Evolutionary conservation across 1,284 basidiomycete species (phyloP), one percentile per base, ranked within the genome.

Genomic region (Ganoderma lingzhi): DNA sequence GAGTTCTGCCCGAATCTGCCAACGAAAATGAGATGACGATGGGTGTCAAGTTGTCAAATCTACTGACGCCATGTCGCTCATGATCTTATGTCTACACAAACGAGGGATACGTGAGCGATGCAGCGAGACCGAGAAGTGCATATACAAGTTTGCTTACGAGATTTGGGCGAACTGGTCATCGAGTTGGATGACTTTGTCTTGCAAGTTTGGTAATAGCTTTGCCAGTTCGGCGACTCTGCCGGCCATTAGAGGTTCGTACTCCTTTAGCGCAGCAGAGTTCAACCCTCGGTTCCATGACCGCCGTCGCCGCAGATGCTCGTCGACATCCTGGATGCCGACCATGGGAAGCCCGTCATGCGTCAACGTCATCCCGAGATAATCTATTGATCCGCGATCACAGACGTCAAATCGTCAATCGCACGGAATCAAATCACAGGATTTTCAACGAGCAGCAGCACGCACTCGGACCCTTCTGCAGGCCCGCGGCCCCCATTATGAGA

Each of bases 1-100:
- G 63, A 58, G 32, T 39, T 51, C 17, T 51, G 53, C 14, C 63
- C 63, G 23, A 42, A 62, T 65, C 86, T 64, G 81, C 83, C 82
- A 37, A 83, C 75, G 3, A 78, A 82, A 12, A 85, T 86, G 86
- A 44, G 87, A 17, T 86, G 87, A 61, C 23, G 59, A 59, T 23
- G 19, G 15, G 9, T 4, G 6, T 56, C 35, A 30, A 35, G 1
- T 30, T 10, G 14, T 56, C 6, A 23, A 56, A 23, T 17, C 23
- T 19, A 62, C 66, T 55, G 35, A 70, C 66, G 61, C 66, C 63
- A 67, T 67, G 17, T 70, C 66, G 51, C 61, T 48, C 69, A 68
- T 67, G 17, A 70, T 15, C 45, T 23, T 28, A 12, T 41, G 45
- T 32, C 42, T n/a, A 35, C 17, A 23, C n/a, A 48, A 48, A 28